These are phyloP conservation scores for Ustanciosporium gigantosporum DNA, from an alignment of 1,284 basidiomycete species.

Conservation along the genomic window DNA sequence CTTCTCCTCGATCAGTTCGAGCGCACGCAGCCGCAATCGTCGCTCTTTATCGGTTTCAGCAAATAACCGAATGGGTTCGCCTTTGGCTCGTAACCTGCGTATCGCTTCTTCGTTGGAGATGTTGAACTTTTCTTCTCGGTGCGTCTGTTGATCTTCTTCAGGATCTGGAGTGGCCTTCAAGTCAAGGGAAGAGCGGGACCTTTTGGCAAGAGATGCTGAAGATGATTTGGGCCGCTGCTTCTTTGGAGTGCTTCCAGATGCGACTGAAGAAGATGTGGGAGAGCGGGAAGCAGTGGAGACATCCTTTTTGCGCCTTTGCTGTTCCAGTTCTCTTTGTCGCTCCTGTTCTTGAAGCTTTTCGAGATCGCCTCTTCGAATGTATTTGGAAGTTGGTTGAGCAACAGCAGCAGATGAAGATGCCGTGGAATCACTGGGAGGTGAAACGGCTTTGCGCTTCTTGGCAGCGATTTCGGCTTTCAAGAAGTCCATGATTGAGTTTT, in stretches of 20 bases:
- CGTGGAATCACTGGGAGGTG: background rate
- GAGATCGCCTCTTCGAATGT: constrained; percentile 50
- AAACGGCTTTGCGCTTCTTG: constrained; percentile 73
- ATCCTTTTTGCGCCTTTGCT: too few relatives aligned
- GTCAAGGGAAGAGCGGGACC: too few relatives aligned
- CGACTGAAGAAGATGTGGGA: too few relatives aligned
- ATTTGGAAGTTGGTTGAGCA: constrained; percentile 26
- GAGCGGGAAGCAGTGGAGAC: too few relatives aligned
- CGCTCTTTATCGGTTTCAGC: constrained; percentile 93
- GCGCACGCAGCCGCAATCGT: constrained; percentile 80
- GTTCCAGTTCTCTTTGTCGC: constrained; percentile 3
- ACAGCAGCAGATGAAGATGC: constrained; percentile 1
- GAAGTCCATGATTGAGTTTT: constrained; percentile 73
- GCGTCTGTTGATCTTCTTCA: background rate
- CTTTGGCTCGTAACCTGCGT: constrained; percentile 82
- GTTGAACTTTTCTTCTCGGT: constrained; percentile 69
- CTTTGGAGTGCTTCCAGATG: too few relatives aligned
- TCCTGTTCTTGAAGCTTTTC: constrained; percentile 31
- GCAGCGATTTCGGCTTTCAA: constrained; percentile 77
- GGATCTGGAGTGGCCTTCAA: background rate
- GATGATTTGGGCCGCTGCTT: background rate
- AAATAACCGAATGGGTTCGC: constrained; percentile 92
- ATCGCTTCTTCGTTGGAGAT: constrained; percentile 91
- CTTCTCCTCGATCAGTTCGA: constrained; percentile 77
- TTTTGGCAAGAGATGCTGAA: too few relatives aligned